Percentiles rank a stretch among this genome's conserved stretches.
These are phyloP conservation scores for Amesomyces nigricolor DNA, from an alignment of 2,329 filamentous ascomycete genomes.

Conservation along the genomic window DNA sequence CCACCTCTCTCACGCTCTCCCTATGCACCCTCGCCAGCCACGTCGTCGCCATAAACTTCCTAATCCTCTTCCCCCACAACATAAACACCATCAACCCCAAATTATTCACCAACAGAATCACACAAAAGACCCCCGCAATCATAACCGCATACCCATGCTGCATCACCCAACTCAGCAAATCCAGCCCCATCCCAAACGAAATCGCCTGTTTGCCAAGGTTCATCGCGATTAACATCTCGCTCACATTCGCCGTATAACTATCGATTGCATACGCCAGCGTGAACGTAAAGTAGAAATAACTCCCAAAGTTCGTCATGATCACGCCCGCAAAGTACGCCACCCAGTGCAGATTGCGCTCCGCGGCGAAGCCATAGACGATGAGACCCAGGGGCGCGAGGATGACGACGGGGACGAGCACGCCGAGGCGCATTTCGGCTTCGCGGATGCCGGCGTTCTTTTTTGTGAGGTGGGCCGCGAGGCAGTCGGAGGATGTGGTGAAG, in stretches of 20 bases:
- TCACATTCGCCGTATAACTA: conserved; percentile 48
- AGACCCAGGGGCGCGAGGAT: conserved; percentile 34
- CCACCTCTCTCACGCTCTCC: conserved; percentile 18
- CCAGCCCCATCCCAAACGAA: conserved; percentile 43
- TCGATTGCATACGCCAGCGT: conserved; percentile 54
- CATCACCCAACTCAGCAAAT: conserved; percentile 44
- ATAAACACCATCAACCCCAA: conserved; percentile 41
- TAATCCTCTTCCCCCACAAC: conserved; percentile 42
- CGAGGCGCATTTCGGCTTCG: conserved; percentile 41
- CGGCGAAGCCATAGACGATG: conserved; percentile 36
- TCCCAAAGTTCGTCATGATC: conserved; percentile 40
- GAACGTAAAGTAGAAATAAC: conserved; percentile 49
- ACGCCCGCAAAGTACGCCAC: conserved; percentile 42
- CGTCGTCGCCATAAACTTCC: conserved; percentile 38
- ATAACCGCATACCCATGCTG: conserved; percentile 41
- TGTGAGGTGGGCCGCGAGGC: conserved; percentile 35
- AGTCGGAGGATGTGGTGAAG: conserved; percentile 38
- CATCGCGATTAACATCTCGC: conserved; percentile 53
- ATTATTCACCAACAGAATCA: conserved; percentile 41
- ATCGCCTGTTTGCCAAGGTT: conserved; percentile 48
- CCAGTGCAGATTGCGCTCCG: conserved; percentile 34
- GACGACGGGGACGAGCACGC: conserved; percentile 31
- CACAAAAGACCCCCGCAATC: conserved; percentile 43
- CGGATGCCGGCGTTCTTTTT: conserved; percentile 37
- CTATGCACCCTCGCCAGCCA: conserved; percentile 36